Evolutionary conservation across 2,329 filamentous ascomycete genomes (phyloP).

Genomic region (Alternaria rosae): DNA sequence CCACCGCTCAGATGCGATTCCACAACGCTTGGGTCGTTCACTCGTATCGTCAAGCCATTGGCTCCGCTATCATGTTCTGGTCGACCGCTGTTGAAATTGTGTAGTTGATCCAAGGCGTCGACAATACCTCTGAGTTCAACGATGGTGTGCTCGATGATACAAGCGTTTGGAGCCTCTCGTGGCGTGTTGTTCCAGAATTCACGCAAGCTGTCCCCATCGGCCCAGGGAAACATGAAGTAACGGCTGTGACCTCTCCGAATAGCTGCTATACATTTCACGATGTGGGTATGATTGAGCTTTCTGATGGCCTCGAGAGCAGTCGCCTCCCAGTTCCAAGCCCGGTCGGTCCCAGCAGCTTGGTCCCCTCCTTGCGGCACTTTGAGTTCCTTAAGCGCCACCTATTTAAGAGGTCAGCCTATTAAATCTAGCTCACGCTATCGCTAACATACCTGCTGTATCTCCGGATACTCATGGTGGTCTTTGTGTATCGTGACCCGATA

Average conservation of each 20-base stretch:
- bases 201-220: slow-evolving; percentile 14
- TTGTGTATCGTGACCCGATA: slow-evolving; percentile 11
- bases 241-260: slow-evolving; percentile 18
- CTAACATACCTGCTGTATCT: slow-evolving; percentile 6
- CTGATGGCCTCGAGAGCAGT: slow-evolving; percentile 17
- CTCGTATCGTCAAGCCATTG: not conserved
- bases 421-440: no score
- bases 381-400: slow-evolving; percentile 24
- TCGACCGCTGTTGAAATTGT: slow-evolving; percentile 9
- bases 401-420: not conserved
- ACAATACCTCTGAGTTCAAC: slow-evolving; percentile 23
- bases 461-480: slow-evolving; percentile 8
- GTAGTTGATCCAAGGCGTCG: slow-evolving; percentile 19
- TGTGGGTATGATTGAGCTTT: slow-evolving; percentile 20
- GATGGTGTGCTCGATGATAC: slow-evolving; percentile 6
- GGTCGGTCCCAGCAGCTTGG: not conserved
- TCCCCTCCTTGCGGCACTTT: not conserved
- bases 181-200: slow-evolving; percentile 18
- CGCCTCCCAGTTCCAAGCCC: slow-evolving; percentile 22
- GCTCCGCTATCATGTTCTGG: not conserved
- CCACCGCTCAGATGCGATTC: not conserved
- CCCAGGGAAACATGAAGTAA: slow-evolving; percentile 35
- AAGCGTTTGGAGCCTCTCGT: not conserved
- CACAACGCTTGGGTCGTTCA: not conserved
- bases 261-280: slow-evolving; percentile 22